Base-by-base conservation (phyloP, 441 rosid genomes). In the Pelargonium cotyledonis region DNA sequence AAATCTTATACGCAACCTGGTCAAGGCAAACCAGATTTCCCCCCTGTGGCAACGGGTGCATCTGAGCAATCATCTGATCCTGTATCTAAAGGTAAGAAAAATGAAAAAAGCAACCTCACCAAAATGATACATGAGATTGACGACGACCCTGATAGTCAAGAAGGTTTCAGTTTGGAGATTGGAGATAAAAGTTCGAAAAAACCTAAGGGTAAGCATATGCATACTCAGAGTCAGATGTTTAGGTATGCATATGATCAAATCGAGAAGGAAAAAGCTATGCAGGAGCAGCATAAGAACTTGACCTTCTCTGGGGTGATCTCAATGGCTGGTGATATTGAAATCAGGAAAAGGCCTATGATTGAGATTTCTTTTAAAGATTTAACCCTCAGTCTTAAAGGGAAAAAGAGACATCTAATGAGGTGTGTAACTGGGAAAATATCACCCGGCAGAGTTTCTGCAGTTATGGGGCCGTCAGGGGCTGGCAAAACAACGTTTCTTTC, bases 391-490 rank as follows among this genome's bases (percentile, higher is more conserved):
- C 72, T 92, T 66, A 95, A 80, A 78, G 88, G 85, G 6, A 92
- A 88, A 80, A 89, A 88, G 82, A 95, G 81, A 79, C 95, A 86
- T 85, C 82, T 95, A 1, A 55, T 95, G 72, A 89, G 97, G 77
- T 83, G 88, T 72, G 98, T 95, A 66, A 88, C 97, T 0, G 99
- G 99, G 26, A 90, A 92, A 72, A 68, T 95, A 73, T 82, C 78
- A 5, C 96, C 99, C 43, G 99, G 98, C 14, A 83, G 92, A 79
- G 92, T 95, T 72, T 90, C 95, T 26, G 97, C 98, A 38, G 99
- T 95, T 43, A 95, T 92, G 98, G 99, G 98, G 63, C 98, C 99
- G 43, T 95, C 99, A n/a, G 98, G 98, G 43, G 98, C 99, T 18
- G 99, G 99, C 23, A 95, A 95, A 80, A 90, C 99, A 5, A 92